phyloP scores from a whole-genome alignment of 176 grass and related monocot genomes.

The Microstegium vimineum region DNA sequence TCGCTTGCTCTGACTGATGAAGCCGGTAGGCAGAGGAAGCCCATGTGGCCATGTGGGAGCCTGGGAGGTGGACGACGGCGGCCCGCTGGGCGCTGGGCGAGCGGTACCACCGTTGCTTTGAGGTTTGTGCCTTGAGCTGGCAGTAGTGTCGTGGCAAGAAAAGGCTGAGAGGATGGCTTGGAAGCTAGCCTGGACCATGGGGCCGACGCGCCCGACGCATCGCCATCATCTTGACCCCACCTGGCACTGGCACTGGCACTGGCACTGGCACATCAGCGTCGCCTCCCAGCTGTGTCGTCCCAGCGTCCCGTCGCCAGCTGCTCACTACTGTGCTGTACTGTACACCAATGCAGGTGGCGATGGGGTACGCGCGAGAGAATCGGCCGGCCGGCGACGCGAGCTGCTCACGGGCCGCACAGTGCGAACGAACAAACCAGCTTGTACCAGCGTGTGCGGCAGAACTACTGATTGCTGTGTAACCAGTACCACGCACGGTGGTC shows the following conservation, averaged over 20 bases:
- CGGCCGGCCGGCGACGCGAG: too few species aligned
- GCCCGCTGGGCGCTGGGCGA: too few species aligned
- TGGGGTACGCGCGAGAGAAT: background rate
- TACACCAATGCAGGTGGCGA: too few species aligned
- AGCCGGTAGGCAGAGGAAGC: background rate
- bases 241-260: too few species aligned
- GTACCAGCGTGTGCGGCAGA: too few species aligned
- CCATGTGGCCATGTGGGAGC: conserved; percentile 27
- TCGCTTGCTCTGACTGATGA: background rate
- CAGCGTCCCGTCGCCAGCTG: background rate
- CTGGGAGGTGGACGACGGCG: too few species aligned
- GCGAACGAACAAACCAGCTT: too few species aligned
- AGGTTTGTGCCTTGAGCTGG: conserved; percentile 27
- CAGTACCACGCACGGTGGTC: too few species aligned
- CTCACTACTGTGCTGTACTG: too few species aligned
- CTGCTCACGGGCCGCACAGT: conserved; percentile 17
- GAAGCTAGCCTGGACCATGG: background rate
- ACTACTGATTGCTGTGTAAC: too few species aligned
- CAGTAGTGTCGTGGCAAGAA: background rate
- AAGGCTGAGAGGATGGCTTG: conserved; percentile 1
- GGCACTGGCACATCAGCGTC: background rate
- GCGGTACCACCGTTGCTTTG: background rate
- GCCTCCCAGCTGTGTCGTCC: background rate
- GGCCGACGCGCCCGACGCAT: background rate
- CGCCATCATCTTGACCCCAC: background rate